Evolutionary conservation across 441 rosid genomes (phyloP), one percentile per base, ranked within the genome.

Genomic region (Euphorbia schlechtendalii): DNA sequence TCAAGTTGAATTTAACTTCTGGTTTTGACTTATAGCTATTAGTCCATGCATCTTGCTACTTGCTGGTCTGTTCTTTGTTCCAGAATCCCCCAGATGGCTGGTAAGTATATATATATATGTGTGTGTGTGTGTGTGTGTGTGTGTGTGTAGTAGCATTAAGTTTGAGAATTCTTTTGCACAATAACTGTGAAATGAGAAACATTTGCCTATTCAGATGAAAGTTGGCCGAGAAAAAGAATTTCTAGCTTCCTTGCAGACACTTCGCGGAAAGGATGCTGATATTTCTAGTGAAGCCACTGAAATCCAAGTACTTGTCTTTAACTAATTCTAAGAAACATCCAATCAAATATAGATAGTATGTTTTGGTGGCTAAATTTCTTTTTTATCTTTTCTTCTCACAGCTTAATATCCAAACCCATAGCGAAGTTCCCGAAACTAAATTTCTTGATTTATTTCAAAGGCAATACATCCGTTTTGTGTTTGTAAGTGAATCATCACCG

Each of bases 81-180:
- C 97, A 0, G 97, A 90, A 67, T 90, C 98, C 14, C 98, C 96
- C 0, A 83, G 98, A 79, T 92, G 92, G 94, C 89, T 90, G 86
- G 98, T 92, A 80, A 77, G 72, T 43, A 57, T 57, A 45, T 46
- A 25, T 59, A 40, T 36, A 21, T 59, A 5, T 34, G 40, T 34
- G 40, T 34, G n/a, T n/a, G n/a, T n/a, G n/a, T n/a, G n/a, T n/a
- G n/a, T n/a, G n/a, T n/a, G n/a, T n/a, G n/a, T n/a, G n/a, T n/a
- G n/a, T n/a, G n/a, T n/a, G n/a, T n/a, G n/a, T n/a, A n/a, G n/a
- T n/a, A n/a, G n/a, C n/a, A n/a, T n/a, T n/a, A n/a, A n/a, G n/a
- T n/a, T 21, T 43, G 48, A 55, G 20, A 21, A 2, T 24, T 48
- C 10, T 55, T 46, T 49, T 34, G 7, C 56, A 22, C 38, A 14